Base-by-base conservation (phyloP, 2,329 filamentous ascomycete species). In the Ceratocystis papillata region DNA sequence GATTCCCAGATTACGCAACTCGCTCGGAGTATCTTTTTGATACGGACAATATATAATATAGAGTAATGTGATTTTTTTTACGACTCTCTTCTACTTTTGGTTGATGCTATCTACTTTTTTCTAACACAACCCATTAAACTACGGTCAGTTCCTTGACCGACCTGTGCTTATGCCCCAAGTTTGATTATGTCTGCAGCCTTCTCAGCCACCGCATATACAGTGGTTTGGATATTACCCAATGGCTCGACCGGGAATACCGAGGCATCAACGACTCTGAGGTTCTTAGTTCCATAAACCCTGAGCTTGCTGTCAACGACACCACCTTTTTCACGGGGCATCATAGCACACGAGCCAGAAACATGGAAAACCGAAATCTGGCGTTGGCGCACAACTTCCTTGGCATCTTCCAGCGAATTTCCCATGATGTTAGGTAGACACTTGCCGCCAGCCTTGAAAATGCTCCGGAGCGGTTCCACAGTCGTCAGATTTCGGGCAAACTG, bases 271-370 rank as follows among this genome's bases (percentile, higher is more conserved):
- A 81, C 72, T 10, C 79, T 74, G 48, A 81, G 71, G 50, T 77
- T 76, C 60, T 72, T 71, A 3, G 74, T 75, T 1, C 79, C 79
- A 67, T 79, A 78, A 0, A 81, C 78, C 50, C 74, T 71, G 20
- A 80, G 70, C 28, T 75, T 70, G 12, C 74, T 70, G 66, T 78
- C 75, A 1, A 80, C 78, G 3, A 80, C 79, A 44, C 79, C 79
- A 3, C 77, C 78, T 4, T 74, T 71, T 48, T 76, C 75, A 28
- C 72, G 70, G 2, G 78, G 78, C 64, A 79, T 72, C 80, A 82
- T 82, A 6, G 78, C 76, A 57, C 77, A 76, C n/a, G 78, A 82
- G 12, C 81, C 79, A 1, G 75, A 72, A 0, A 79, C 76, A 70
- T 83, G 81, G 69, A 78, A 82, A 45, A 73, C 72, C 5, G 75